Conservation (phyloP, 2,329 filamentous ascomycete species). For the Beauveria brongniartii region DNA sequence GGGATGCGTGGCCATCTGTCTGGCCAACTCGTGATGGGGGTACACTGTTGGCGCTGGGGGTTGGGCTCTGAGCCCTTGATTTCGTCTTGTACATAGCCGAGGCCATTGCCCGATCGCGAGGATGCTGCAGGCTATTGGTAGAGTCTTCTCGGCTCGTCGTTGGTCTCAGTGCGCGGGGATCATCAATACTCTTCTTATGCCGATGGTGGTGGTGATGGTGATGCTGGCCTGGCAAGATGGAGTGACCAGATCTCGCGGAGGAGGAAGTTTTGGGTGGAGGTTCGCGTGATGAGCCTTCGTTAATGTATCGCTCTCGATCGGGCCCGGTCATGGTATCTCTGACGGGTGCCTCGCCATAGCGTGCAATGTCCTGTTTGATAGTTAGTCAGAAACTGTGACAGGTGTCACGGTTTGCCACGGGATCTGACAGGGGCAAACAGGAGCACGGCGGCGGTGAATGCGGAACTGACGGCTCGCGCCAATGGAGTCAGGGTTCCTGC, state of each 20-base stretch:
- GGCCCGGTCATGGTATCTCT: constrained; percentile 60
- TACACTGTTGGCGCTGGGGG: constrained; percentile 63
- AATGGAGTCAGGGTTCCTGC: constrained; percentile 1
- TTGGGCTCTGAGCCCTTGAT: constrained; percentile 69
- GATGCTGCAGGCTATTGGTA: constrained; percentile 35
- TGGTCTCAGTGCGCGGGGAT: constrained; percentile 59
- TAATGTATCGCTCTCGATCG: constrained; percentile 59
- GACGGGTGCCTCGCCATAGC: constrained; percentile 71
- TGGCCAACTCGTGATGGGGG: constrained; percentile 41
- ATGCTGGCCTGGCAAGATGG: constrained; percentile 43
- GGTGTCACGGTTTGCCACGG: constrained; percentile 6
- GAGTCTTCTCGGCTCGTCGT: constrained; percentile 70
- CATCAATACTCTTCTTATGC: constrained; percentile 64
- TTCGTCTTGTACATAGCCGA: constrained; percentile 37
- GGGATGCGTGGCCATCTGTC: constrained; percentile 50
- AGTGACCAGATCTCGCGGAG: constrained; percentile 50
- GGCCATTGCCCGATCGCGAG: constrained; percentile 46
- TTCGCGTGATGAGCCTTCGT: constrained; percentile 37
- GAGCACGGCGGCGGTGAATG: not conserved
- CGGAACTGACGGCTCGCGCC: constrained; percentile 5
- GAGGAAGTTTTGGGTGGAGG: constrained; percentile 54
- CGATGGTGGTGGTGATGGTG: constrained; percentile 31
- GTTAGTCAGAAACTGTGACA: constrained; percentile 16
- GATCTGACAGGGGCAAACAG: not conserved
- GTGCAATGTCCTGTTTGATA: constrained; percentile 56